These are phyloP conservation scores for Salix exigua DNA, from an alignment of 345 rosid species.

Conservation along the genomic window DNA sequence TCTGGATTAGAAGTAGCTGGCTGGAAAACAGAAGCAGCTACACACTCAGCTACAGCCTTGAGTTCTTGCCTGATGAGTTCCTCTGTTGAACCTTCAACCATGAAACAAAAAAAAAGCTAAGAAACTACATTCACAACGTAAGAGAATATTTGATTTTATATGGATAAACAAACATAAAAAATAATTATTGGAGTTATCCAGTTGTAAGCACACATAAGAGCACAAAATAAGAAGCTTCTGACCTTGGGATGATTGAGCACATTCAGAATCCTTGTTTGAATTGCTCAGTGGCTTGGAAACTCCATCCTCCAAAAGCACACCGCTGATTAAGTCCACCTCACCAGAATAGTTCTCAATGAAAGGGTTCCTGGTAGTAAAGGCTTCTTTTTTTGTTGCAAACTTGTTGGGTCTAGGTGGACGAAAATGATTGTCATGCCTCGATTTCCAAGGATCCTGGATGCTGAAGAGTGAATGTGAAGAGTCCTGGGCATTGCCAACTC, in stretches of 20 bases:
- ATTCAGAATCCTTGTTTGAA: conserved; percentile 37
- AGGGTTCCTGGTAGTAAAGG: conserved; percentile 35
- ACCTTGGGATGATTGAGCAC: conserved; percentile 43
- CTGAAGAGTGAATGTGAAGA: conserved; percentile 57
- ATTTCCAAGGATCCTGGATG: conserved; percentile 68
- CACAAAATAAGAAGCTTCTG: conserved; percentile 1
- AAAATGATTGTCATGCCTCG: conserved; percentile 41
- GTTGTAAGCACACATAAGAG: neutral
- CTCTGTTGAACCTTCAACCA: conserved; percentile 38
- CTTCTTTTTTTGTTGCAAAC: conserved; percentile 40
- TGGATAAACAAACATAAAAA: neutral
- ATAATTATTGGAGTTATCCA: neutral
- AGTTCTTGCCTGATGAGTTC: conserved; percentile 63
- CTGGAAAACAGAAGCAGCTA: conserved; percentile 56
- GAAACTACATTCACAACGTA: neutral
- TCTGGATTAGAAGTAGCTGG: conserved; percentile 34
- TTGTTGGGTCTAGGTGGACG: conserved; percentile 62
- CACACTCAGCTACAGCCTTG: conserved; percentile 66
- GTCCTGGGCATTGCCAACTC: conserved; percentile 37
- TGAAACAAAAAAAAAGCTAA: conserved; percentile 11
- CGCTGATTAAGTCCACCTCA: conserved; percentile 25
- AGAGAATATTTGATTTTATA: neutral
- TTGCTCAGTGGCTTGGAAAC: conserved; percentile 23
- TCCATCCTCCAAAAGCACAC: conserved; percentile 29
- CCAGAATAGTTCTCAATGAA: conserved; percentile 30